A percentile compares a stretch with the other conserved stretches of the same genome.
These are phyloP conservation scores for Tuctoria greenei DNA, from an alignment of 176 grass and related monocot species.

Conservation along the genomic window DNA sequence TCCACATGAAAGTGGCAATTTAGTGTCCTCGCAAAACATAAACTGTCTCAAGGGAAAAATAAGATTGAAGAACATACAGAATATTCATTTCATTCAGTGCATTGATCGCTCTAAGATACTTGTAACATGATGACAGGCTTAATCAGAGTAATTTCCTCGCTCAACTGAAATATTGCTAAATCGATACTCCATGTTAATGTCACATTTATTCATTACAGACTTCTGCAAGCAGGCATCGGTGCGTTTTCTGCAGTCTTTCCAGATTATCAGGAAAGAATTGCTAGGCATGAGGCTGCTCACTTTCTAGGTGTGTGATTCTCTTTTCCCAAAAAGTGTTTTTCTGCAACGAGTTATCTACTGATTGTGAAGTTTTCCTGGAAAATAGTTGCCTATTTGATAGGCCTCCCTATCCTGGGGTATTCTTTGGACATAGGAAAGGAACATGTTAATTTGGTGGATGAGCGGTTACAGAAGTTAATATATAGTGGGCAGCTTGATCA, in stretches of 20 bases:
- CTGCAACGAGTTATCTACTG: conserved; percentile 2
- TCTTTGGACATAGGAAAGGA: conserved; percentile 96
- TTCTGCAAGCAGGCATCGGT: conserved; percentile 83
- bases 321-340: background rate
- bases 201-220: conserved; percentile 40
- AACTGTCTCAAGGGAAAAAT: background rate
- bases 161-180: background rate
- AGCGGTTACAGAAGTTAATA: conserved; percentile 69
- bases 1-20: background rate
- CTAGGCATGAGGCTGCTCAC: conserved; percentile 92
- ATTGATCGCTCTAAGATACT: background rate
- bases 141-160: background rate
- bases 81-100: background rate
- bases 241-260: conserved; percentile 83
- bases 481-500: conserved; percentile 87
- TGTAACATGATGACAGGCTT: background rate
- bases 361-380: conserved; percentile 13
- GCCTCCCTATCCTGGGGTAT: conserved; percentile 89
- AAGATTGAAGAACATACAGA: background rate
- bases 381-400: conserved; percentile 83
- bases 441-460: conserved; percentile 88
- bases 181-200: background rate
- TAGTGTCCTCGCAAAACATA: background rate
- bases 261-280: conserved; percentile 94
- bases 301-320: conserved; percentile 56